These are phyloP conservation scores for Isatis tinctoria DNA, from an alignment of 345 rosid species.

Conservation along the genomic window DNA sequence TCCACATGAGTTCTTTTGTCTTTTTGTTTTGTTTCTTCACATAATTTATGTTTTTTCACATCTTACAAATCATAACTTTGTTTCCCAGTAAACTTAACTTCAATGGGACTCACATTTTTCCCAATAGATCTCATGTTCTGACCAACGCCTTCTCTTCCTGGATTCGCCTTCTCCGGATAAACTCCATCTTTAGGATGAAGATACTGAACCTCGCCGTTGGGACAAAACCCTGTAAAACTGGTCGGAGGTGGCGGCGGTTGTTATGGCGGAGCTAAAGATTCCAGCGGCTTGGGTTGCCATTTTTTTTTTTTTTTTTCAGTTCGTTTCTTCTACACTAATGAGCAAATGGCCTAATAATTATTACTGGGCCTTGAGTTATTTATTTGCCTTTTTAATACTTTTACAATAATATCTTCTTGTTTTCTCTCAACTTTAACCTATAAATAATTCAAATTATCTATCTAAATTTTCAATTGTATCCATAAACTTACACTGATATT, in stretches of 20 bases:
- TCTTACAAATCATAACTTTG: slow-evolving; percentile 74
- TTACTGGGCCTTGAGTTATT: too few species aligned
- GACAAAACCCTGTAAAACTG: slow-evolving; percentile 95
- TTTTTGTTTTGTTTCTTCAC: neutral
- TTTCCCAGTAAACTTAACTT: slow-evolving; percentile 96
- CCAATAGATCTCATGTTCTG: slow-evolving; percentile 81
- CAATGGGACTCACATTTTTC: slow-evolving; percentile 83
- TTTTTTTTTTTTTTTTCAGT: neutral
- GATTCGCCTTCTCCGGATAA: slow-evolving; percentile 92
- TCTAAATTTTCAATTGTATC: too few species aligned
- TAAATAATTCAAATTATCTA: too few species aligned
- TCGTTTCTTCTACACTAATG: neutral
- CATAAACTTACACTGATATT: too few species aligned
- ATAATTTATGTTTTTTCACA: neutral
- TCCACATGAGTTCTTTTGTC: neutral
- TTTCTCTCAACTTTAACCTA: too few species aligned
- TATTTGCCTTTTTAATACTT: too few species aligned
- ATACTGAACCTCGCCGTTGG: slow-evolving; percentile 89
- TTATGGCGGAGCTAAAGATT: slow-evolving; percentile 52
- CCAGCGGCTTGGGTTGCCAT: slow-evolving; percentile 79
- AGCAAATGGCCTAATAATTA: neutral
- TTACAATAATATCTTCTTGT: too few species aligned
- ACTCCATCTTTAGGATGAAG: slow-evolving; percentile 95
- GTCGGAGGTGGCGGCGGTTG: slow-evolving; percentile 47
- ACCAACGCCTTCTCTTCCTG: slow-evolving; percentile 86